These are phyloP conservation scores for Sclerotinia sclerotiorum DNA, from an alignment of 2,329 filamentous ascomycete species.

Conservation along the genomic window DNA sequence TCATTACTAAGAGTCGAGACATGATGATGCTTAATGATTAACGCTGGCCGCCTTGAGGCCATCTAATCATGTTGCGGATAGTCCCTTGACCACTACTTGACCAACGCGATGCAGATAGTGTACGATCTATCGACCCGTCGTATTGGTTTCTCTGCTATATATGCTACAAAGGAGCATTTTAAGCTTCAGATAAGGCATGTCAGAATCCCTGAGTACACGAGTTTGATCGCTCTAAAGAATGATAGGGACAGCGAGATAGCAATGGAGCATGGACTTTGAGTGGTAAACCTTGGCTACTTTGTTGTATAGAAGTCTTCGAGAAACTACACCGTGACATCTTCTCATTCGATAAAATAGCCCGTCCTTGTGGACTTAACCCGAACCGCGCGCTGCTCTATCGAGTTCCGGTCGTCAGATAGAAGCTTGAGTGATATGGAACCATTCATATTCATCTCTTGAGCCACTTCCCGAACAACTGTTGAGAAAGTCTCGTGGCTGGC, in stretches of 20 bases:
- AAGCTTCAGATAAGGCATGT: conserved; percentile 10
- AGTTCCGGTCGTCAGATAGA: conserved; percentile 6
- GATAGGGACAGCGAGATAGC: too few species aligned
- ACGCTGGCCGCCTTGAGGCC: conserved; percentile 17
- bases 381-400: conserved; percentile 22
- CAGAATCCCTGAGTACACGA: not conserved
- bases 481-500: conserved; percentile 31
- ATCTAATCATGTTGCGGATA: conserved; percentile 1
- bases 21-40: conserved; percentile 11
- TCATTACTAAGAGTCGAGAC: not conserved
- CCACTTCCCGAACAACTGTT: conserved; percentile 32
- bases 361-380: not conserved
- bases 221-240: not conserved
- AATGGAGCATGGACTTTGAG: not conserved
- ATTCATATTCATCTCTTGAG: conserved; percentile 34
- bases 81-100: not conserved
- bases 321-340: conserved; percentile 11
- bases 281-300: not conserved
- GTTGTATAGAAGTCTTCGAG: conserved; percentile 20
- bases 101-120: not conserved
- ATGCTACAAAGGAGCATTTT: conserved; percentile 1
- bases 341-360: conserved; percentile 5
- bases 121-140: conserved; percentile 7
- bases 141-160: not conserved
- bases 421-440: conserved; percentile 28